Percentiles rank a stretch among this genome's conserved stretches.
phyloP scores from a whole-genome alignment of 2,329 filamentous ascomycete species.

The Penicillium fuscoglaucum region DNA sequence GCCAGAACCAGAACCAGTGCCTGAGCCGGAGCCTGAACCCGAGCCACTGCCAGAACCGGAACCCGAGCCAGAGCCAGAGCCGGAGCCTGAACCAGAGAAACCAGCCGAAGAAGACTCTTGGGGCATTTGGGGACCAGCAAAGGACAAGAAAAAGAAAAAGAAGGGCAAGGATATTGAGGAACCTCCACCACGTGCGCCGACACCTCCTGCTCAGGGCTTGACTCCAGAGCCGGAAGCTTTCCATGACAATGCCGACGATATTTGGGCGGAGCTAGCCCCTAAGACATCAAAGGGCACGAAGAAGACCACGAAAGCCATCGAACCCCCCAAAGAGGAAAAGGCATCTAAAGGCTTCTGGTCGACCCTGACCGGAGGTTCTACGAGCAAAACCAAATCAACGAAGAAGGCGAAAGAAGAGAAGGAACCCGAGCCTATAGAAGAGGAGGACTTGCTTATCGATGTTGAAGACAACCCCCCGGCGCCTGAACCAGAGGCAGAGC shows the following conservation, averaged over 20 bases:
- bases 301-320: constrained; percentile 27
- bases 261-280: constrained; percentile 41
- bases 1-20: constrained; percentile 28
- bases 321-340: constrained; percentile 38
- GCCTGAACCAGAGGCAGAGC: constrained; percentile 33
- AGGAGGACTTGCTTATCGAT: constrained; percentile 38
- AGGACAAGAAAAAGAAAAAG: constrained; percentile 52
- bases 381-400: constrained; percentile 46
- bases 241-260: constrained; percentile 37
- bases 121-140: constrained; percentile 40
- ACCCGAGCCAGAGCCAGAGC: constrained; percentile 15
- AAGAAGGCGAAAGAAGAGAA: constrained; percentile 46
- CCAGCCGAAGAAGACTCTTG: constrained; percentile 30
- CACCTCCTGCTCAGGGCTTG: constrained; percentile 48
- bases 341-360: constrained; percentile 48
- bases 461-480: constrained; percentile 33
- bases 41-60: constrained; percentile 5
- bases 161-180: constrained; percentile 48
- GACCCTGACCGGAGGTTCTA: constrained; percentile 40
- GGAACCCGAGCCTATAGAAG: constrained; percentile 18
- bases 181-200: constrained; percentile 51
- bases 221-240: constrained; percentile 40
- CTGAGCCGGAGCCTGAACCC: constrained; percentile 18
- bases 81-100: constrained; percentile 12
- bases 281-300: constrained; percentile 41